Evolutionary conservation across 169 alveolate genomes (phyloP).

Genomic region (Eimeria necatrix): DNA sequence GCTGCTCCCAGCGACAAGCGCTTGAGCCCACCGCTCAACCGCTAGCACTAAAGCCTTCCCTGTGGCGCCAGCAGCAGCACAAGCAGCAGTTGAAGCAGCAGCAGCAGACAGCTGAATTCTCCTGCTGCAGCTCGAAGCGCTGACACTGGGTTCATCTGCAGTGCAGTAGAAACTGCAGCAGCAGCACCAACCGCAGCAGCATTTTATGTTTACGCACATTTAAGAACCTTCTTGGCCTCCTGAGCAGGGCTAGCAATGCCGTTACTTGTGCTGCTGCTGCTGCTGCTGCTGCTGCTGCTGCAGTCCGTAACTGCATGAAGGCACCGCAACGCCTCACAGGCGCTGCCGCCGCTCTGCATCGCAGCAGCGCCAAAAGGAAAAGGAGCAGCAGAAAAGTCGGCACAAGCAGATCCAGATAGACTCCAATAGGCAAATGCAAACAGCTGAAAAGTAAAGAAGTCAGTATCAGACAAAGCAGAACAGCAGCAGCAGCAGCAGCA

Average conservation of each 20-base stretch:
- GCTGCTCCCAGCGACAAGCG: neutral
- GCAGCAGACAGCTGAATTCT: neutral
- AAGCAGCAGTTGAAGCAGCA: neutral
- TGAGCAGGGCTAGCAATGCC: neutral
- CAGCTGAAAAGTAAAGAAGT: neutral
- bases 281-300: constrained; percentile 28
- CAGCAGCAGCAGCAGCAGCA: constrained; percentile 2
- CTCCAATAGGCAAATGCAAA: neutral
- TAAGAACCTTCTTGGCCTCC: neutral
- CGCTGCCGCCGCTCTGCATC: constrained; percentile 65
- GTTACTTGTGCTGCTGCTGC: constrained; percentile 40
- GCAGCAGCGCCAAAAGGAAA: constrained; percentile 22
- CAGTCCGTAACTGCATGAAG: neutral
- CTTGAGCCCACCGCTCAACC: constrained; percentile 28
- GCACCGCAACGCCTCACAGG: constrained; percentile 39
- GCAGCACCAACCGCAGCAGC: neutral
- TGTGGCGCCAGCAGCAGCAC: neutral
- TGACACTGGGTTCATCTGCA: neutral
- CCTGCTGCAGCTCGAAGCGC: constrained; percentile 11
- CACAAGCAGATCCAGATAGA: neutral
- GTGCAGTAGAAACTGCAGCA: constrained; percentile 31
- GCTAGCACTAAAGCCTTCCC: constrained; percentile 40
- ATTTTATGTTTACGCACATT: neutral
- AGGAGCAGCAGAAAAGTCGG: neutral
- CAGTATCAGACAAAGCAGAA: neutral